Evolutionary conservation across 495 filamentous ascomycete species (phyloP).

Genomic region (Chlorociboria aeruginascens): DNA sequence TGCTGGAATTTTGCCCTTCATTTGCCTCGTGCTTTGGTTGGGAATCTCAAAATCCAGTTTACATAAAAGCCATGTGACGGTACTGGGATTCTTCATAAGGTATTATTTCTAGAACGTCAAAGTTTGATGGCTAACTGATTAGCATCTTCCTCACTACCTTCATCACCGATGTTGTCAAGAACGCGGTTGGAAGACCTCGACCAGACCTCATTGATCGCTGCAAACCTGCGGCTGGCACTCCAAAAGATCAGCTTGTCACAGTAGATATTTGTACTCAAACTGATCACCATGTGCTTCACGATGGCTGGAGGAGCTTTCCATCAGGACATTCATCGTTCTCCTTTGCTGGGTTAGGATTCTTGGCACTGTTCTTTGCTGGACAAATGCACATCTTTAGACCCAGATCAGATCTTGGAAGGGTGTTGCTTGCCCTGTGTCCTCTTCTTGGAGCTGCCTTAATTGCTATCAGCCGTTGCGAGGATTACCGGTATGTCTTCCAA

Average conservation of each 20-base stretch:
- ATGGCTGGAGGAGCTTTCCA: conserved; percentile 90
- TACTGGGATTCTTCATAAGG: conserved; percentile 64
- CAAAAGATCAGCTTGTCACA: conserved; percentile 53
- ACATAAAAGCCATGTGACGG: conserved; percentile 78
- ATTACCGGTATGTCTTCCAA: conserved; percentile 43
- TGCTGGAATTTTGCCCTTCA: conserved; percentile 56
- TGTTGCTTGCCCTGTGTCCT: conserved; percentile 55
- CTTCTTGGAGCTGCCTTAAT: conserved; percentile 74
- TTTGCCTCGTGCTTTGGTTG: conserved; percentile 53
- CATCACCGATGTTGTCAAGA: conserved; percentile 87
- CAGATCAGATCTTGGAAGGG: conserved; percentile 52
- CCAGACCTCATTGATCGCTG: conserved; percentile 89
- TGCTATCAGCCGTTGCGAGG: conserved; percentile 80
- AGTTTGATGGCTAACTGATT: neutral
- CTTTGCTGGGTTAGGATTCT: conserved; percentile 75
- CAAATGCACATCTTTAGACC: conserved; percentile 75
- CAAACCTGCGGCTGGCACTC: conserved; percentile 53
- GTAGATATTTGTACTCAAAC: conserved; percentile 73
- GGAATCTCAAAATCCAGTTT: conserved; percentile 41
- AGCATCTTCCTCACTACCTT: conserved; percentile 55
- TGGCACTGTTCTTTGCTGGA: conserved; percentile 65
- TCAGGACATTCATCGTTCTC: conserved; percentile 81
- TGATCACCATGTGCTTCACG: conserved; percentile 66
- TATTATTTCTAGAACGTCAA: neutral
- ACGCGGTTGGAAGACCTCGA: conserved; percentile 77